Evolutionary conservation across 805 yeast genomes (phyloP).

Genomic region (Saccharomycopsis babjevae): DNA sequence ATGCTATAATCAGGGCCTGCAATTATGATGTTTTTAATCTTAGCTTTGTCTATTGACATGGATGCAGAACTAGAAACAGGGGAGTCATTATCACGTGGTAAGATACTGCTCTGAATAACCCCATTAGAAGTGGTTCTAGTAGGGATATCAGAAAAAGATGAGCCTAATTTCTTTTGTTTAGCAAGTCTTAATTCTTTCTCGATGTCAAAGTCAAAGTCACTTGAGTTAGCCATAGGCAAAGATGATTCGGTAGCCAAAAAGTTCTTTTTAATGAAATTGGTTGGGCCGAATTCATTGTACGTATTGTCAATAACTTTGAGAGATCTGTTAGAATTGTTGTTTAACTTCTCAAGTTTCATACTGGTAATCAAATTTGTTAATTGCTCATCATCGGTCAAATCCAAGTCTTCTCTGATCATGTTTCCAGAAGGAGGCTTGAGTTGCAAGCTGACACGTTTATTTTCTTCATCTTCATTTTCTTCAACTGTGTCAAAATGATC

Average conservation of each 20-base stretch:
- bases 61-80: not conserved
- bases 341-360: conserved; percentile 8
- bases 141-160: not conserved
- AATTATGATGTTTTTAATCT: not conserved
- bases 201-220: not conserved
- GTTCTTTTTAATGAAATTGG: not conserved
- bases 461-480: conserved; percentile 2
- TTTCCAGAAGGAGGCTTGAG: conserved; percentile 13
- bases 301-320: not conserved
- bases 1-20: not conserved
- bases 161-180: not conserved
- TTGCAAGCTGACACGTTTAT: conserved; percentile 2
- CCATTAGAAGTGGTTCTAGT: not conserved
- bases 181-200: not conserved
- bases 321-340: not conserved
- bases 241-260: not conserved
- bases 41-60: not conserved
- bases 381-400: conserved; percentile 17
- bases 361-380: conserved; percentile 16
- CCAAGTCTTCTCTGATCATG: conserved; percentile 13
- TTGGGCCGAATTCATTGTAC: not conserved
- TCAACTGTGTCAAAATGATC: not conserved
- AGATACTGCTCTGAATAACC: not conserved
- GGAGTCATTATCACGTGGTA: not conserved
- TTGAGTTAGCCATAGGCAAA: not conserved